Base-by-base conservation (phyloP, 2,329 filamentous ascomycete genomes). In the Beauveria caledonica region DNA sequence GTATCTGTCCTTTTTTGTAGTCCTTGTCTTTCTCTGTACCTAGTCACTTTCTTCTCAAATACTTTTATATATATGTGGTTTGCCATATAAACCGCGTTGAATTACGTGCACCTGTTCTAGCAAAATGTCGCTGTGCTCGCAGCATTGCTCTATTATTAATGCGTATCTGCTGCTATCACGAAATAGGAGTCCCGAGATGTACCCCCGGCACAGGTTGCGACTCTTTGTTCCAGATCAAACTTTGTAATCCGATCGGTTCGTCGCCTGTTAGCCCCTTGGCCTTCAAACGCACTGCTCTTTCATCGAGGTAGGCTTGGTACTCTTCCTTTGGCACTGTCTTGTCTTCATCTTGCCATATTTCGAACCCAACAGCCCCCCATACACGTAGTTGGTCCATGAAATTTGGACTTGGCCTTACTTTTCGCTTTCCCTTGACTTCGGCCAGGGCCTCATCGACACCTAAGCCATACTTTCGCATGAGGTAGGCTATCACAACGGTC, bases 381-480 rank as follows among this genome's bases (percentile, higher is more conserved):
- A 73, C 65, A 29, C 61, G 57, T 29, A 73, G 66, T 60, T 73
- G 72, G 44, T 66, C 67, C 36, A 68, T 61, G 62, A 73, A 73
- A 58, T 68, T 71, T 23, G 55, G 48, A 25, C 67, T 70, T 7
- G 70, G 70, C 49, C 64, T 65, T 25, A 71, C 63, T 19, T 60
- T 62, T 39, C 68, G 64, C 36, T 65, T 66, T 44, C 45, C 51
- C 52, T 64, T 60, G 21, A 72, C 63, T 11, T 63, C 56, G 2
- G 57, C 58, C 33, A 72, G 54, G 25, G 63, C 62, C 8, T 55
- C 50, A 42, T 66, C 60, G 1, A 65, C 49, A 11, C 49, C 48
- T 46, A 63, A 48, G 21, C 65, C 46, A 29, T 67, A 59, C 45
- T 62, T 68, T 15, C 69, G 64, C 71, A 73, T 73, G 11, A 73